Evolutionary conservation across 164 flowering plant genomes (phyloP), one percentile per base, ranked within the genome.

Genomic region (Amborella trichopoda): DNA sequence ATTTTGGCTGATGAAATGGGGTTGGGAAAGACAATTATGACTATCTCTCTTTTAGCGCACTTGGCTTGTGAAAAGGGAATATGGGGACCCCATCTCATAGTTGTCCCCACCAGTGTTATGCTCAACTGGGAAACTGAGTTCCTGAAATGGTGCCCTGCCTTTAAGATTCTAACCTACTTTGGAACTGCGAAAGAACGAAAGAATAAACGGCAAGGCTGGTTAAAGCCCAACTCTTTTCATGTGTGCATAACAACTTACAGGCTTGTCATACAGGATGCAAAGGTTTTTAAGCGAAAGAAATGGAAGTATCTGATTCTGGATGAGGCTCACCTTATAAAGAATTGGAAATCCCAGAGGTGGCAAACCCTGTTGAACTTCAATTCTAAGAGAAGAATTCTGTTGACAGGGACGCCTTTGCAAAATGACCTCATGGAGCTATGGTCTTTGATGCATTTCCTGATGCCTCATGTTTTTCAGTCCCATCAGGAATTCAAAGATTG

Each of bases 281-380:
- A 93, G 65, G 77, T 73, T 61, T 93, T 93, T 70, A 93, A 85
- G 75, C 62, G 99, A 52, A 93, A 93, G 70, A 93, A 93, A 63
- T 88, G 99, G 99, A 93, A 93, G 46, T 93, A 93, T 64, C 64
- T 93, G 63, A 93, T 93, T 36, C 64, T 93, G 40, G 99, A 93
- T 67, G 99, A 93, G 74, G 99, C 99, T 55, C 99, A 93, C 76
- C 61, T 93, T 26, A 93, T 93, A 46, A 93, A 93, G 55, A 93
- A 93, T 60, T 93, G 99, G 99, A 93, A 93, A 62, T 93, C 99
- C 4, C 99, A 93, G 62, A 79, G 99, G 59, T 93, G 99, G 99
- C 99, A 93, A 71, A 93, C 99, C 32, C 89, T 93, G 48, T 66
- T 93, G 45, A 93, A 93, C 60, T 93, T 93, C 68, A 89, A 93